Evolutionary conservation across 208 protist genomes (phyloP), one percentile per base, ranked within the genome.

Genomic region (Wallacemonas sp.): DNA sequence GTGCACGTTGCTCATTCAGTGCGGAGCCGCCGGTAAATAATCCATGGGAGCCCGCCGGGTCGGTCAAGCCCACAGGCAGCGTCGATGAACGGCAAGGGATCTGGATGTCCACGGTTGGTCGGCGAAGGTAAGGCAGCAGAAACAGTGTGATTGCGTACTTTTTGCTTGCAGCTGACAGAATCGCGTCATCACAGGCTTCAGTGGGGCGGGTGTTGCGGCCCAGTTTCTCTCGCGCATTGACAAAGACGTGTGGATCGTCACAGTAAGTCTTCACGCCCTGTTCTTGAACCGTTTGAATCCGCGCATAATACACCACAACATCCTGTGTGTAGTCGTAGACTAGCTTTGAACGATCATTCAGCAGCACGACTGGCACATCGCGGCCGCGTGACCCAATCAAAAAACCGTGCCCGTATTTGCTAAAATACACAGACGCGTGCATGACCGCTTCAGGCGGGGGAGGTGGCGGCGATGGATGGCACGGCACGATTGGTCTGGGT

Each of bases 311-410:
- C 27, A 67, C 62, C 27, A 71, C 78, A 17, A 54, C 72, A 42
- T 86, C 75, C 19, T 55, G 55, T 21, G 24, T 34, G 36, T 46
- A 28, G 47, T 80, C 65, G 54, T 68, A 75, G 2, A 84, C 46
- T 17, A 88, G 51, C 42, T 88, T 88, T 2, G 82, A 82, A 42
- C 73, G 69, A 69, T 88, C 82, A 58, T 88, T 88, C 22, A 88
- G 66, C 62, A 84, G 68, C 31, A 77, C 62, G 27, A 42, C 45
- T 28, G 71, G 56, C 30, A 68, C 54, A 14, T 60, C 58, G 26
- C 59, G 67, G 8, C 68, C 68, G 45, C 45, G 8, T 36, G 55
- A 34, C 31, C 60, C 30, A 1, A 65, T 28, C 41, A 81, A 67
- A 65, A 83, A 83, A 15, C 72, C 78, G 45, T 83, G 72, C 24